Conservation (phyloP, 805 yeast species). For the Alloascoidea hylecoeti region DNA sequence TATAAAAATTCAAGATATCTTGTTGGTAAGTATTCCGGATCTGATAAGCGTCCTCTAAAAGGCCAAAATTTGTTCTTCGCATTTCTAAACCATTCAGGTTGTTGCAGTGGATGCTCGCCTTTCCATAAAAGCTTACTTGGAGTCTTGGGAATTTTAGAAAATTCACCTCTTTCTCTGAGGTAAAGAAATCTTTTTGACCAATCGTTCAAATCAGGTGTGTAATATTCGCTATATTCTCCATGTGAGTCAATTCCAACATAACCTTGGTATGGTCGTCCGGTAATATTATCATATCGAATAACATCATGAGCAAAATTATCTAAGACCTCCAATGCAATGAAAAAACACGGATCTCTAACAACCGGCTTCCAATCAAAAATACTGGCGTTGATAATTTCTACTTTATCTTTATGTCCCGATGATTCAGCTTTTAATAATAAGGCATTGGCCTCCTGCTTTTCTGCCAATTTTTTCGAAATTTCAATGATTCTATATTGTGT, state of each 20-base stretch:
- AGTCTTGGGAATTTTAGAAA: slow-evolving; percentile 14
- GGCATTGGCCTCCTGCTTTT: slow-evolving; percentile 29
- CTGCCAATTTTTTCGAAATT: slow-evolving; percentile 48
- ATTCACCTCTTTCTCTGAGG: slow-evolving; percentile 33
- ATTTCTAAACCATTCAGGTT: slow-evolving; percentile 25
- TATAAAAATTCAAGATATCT: slow-evolving; percentile 51
- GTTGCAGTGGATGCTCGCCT: slow-evolving; percentile 49
- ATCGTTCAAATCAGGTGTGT: slow-evolving; percentile 42
- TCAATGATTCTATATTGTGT: slow-evolving; percentile 64
- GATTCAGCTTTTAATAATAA: slow-evolving; percentile 18
- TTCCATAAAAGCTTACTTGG: slow-evolving; percentile 6
- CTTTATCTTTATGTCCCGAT: slow-evolving; percentile 36
- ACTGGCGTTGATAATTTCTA: slow-evolving; percentile 58
- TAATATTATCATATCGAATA: slow-evolving; percentile 54
- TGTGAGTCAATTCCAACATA: slow-evolving; percentile 57
- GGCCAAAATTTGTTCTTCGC: slow-evolving; percentile 44
- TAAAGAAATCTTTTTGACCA: slow-evolving; percentile 42
- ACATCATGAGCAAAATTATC: slow-evolving; percentile 79
- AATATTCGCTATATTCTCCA: slow-evolving; percentile 68
- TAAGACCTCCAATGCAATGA: slow-evolving; percentile 70
- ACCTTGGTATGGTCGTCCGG: slow-evolving; percentile 63
- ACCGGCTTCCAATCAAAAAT: slow-evolving; percentile 61
- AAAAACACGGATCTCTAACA: slow-evolving; percentile 41
- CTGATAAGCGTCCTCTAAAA: slow-evolving; percentile 48
- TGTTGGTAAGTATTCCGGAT: slow-evolving; percentile 77